These are phyloP conservation scores for Phytophthora meadii DNA, from an alignment of 352 stramenopile species.

Conservation along the genomic window DNA sequence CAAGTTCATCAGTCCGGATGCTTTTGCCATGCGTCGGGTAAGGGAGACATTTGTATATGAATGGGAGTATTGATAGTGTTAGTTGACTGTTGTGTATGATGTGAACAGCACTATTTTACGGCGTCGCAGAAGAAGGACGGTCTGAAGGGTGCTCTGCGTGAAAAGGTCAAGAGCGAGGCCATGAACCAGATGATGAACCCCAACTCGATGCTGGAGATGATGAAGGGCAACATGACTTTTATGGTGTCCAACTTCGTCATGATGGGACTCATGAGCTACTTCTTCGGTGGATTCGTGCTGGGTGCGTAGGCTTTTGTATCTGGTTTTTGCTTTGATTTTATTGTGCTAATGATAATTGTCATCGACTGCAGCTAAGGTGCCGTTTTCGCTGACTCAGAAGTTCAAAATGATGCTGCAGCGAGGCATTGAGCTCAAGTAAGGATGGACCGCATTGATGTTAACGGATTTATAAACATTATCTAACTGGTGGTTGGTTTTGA, in stretches of 20 bases:
- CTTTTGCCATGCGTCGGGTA: slow-evolving; percentile 91
- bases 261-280: slow-evolving; percentile 99
- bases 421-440: slow-evolving; percentile 94
- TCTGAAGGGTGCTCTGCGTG: slow-evolving; percentile 81
- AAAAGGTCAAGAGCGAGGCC: slow-evolving; percentile 90
- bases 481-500: background rate
- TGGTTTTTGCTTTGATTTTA: no score
- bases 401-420: slow-evolving; percentile 99
- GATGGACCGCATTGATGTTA: background rate
- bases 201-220: slow-evolving; percentile 97
- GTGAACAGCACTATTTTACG: slow-evolving; percentile 81
- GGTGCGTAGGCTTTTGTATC: slow-evolving; percentile 43
- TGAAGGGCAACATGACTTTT: slow-evolving; percentile 99
- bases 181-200: slow-evolving; percentile 97
- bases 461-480: slow-evolving; percentile 4
- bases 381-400: slow-evolving; percentile 97
- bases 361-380: slow-evolving; percentile 91
- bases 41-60: slow-evolving; percentile 1
- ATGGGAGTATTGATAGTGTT: no score
- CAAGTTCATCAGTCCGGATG: slow-evolving; percentile 85
- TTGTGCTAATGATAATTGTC: no score
- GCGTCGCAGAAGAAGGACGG: slow-evolving; percentile 90
- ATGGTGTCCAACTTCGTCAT: slow-evolving; percentile 99
- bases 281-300: slow-evolving; percentile 98
- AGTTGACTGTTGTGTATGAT: background rate